These are phyloP conservation scores for Lodderomyces beijingensis DNA, from an alignment of 1,139 yeast genomes.

Conservation along the genomic window DNA sequence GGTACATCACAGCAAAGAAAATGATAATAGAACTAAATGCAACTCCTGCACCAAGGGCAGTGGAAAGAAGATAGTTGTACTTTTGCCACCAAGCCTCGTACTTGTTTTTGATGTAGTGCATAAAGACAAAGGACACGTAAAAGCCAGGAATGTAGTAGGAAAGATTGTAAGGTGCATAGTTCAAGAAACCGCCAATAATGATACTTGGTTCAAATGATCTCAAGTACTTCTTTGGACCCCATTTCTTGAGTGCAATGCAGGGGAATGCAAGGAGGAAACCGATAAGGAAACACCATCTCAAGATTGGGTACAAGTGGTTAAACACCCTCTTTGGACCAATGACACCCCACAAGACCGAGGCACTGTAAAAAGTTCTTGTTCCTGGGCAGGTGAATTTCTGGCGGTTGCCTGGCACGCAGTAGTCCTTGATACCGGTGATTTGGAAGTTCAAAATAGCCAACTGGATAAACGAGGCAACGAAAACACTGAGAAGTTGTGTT, in stretches of 20 bases:
- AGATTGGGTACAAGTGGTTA: conserved; percentile 40
- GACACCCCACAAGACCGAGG: conserved; percentile 63
- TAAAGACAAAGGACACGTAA: conserved; percentile 37
- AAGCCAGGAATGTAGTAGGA: conserved; percentile 43
- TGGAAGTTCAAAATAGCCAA: conserved; percentile 54
- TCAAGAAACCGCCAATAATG: conserved; percentile 35
- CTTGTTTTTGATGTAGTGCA: conserved; percentile 39
- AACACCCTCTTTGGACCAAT: conserved; percentile 62
- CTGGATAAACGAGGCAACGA: conserved; percentile 41
- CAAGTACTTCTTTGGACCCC: conserved; percentile 25
- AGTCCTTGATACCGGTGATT: conserved; percentile 39
- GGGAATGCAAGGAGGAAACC: conserved; percentile 45
- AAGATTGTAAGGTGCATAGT: conserved; percentile 12
- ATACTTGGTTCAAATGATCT: conserved; percentile 39
- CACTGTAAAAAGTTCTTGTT: conserved; percentile 44
- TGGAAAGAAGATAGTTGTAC: conserved; percentile 49
- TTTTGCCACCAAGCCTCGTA: conserved; percentile 51
- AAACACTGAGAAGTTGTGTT: conserved; percentile 46
- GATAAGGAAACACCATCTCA: conserved; percentile 50
- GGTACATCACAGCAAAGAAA: conserved; percentile 49
- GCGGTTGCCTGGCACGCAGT: conserved; percentile 42
- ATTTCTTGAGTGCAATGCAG: conserved; percentile 37
- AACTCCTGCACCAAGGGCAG: conserved; percentile 49
- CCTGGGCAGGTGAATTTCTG: conserved; percentile 49
- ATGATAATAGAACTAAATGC: conserved; percentile 48